Conservation (phyloP, 2,329 filamentous ascomycete species). For the Emergomyces africanus region DNA sequence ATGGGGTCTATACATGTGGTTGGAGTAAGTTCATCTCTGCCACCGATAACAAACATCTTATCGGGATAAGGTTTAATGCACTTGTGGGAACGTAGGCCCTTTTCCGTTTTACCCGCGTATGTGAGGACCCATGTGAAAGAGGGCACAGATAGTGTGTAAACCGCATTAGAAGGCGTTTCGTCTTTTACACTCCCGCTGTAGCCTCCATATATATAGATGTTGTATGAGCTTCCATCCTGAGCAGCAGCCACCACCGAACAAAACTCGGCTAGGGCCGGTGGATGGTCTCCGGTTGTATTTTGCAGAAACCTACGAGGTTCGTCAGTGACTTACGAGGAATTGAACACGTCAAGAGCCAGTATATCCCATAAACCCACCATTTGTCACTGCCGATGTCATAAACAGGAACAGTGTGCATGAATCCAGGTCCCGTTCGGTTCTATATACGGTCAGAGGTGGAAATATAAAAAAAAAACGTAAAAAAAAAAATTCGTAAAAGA, state of each 20-base stretch:
- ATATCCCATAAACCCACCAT: constrained; percentile 13
- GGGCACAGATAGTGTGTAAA: constrained; percentile 23
- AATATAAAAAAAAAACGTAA: too few relatives aligned
- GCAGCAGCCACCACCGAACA: constrained; percentile 30
- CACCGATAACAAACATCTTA: constrained; percentile 30
- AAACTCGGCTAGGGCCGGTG: constrained; percentile 25
- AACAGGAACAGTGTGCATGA: constrained; percentile 26
- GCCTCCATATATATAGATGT: constrained; percentile 25
- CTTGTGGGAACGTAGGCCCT: constrained; percentile 19
- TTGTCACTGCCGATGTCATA: constrained; percentile 22
- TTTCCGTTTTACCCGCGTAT: constrained; percentile 9
- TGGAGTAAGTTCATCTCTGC: constrained; percentile 8
- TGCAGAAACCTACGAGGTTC: constrained; percentile 24
- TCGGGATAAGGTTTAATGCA: constrained; percentile 37
- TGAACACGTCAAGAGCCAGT: too few relatives aligned
- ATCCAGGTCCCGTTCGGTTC: constrained; percentile 17
- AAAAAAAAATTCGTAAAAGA: too few relatives aligned
- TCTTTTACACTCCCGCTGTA: constrained; percentile 15
- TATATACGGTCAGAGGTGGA: not conserved
- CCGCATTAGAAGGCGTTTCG: constrained; percentile 18
- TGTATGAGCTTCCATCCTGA: constrained; percentile 24
- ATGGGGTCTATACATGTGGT: constrained; percentile 40
- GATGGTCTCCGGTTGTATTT: constrained; percentile 27
- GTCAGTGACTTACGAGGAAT: too few relatives aligned
- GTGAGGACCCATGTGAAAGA: constrained; percentile 23